phyloP scores from a whole-genome alignment of 1,139 yeast species.

The Pichia sp. region DNA sequence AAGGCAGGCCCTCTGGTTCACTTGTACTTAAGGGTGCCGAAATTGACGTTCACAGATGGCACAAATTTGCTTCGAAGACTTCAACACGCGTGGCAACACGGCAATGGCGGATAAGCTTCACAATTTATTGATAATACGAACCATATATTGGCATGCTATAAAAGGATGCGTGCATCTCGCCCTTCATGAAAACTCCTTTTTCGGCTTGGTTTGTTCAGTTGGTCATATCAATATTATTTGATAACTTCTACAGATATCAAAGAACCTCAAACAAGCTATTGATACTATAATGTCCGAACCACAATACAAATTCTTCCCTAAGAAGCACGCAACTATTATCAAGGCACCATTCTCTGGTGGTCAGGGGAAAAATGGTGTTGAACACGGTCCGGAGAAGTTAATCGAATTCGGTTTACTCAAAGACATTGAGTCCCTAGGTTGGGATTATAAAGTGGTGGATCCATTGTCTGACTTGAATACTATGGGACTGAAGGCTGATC shows the following conservation, averaged over 20 bases:
- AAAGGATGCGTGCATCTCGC: too few species aligned
- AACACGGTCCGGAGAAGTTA: conserved; percentile 82
- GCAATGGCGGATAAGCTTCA: too few species aligned
- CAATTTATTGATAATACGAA: too few species aligned
- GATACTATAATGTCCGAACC: conserved; percentile 6
- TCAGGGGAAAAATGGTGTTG: conserved; percentile 91
- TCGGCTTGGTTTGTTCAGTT: neutral
- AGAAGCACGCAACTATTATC: conserved; percentile 54
- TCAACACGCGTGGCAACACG: too few species aligned
- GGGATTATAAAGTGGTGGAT: conserved; percentile 52
- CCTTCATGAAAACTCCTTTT: too few species aligned
- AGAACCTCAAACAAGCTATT: neutral
- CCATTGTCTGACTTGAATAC: conserved; percentile 50
- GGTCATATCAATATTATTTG: conserved; percentile 38
- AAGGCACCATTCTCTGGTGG: conserved; percentile 96
- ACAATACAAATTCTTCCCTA: conserved; percentile 45
- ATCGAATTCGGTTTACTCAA: conserved; percentile 62
- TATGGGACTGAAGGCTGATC: conserved; percentile 35
- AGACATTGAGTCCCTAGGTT: conserved; percentile 61
- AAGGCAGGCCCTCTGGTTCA: too few species aligned
- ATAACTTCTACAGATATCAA: neutral
- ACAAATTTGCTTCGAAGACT: too few species aligned
- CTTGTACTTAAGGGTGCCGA: too few species aligned
- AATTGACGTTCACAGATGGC: too few species aligned
- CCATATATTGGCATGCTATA: too few species aligned